These are phyloP conservation scores for Tetragonia tetragonoides DNA, from an alignment of 148 eudicot species.

Conservation along the genomic window DNA sequence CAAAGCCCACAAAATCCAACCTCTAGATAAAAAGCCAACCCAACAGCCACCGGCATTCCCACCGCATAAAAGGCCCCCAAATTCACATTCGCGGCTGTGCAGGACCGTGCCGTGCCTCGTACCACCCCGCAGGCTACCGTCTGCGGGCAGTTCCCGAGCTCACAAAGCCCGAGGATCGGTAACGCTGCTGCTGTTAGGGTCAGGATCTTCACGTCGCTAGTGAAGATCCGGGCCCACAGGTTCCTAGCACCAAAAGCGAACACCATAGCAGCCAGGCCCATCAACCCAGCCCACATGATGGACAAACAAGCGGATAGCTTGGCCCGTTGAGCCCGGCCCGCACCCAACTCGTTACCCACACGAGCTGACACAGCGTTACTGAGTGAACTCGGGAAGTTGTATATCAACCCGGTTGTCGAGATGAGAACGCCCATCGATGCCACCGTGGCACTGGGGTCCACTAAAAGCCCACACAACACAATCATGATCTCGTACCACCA, in stretches of 20 bases:
- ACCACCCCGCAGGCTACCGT: constrained; percentile 76
- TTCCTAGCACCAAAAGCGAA: constrained; percentile 48
- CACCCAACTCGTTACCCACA: constrained; percentile 79
- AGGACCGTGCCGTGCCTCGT: constrained; percentile 69
- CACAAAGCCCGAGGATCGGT: constrained; percentile 69
- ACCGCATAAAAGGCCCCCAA: constrained; percentile 62
- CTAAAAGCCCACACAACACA: constrained; percentile 64
- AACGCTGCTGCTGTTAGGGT: constrained; percentile 53
- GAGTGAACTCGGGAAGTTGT: constrained; percentile 67
- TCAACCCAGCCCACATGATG: constrained; percentile 36
- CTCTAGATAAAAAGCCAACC: constrained; percentile 46
- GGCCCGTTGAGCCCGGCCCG: constrained; percentile 52
- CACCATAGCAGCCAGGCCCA: constrained; percentile 52
- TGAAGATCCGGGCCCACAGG: constrained; percentile 60
- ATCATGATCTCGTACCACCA: constrained; percentile 99
- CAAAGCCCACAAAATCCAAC: constrained; percentile 73
- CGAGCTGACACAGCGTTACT: constrained; percentile 75
- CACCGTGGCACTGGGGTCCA: constrained; percentile 63
- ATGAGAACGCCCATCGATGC: constrained; percentile 82
- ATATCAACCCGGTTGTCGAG: constrained; percentile 74
- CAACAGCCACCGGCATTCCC: constrained; percentile 68
- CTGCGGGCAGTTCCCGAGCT: constrained; percentile 83
- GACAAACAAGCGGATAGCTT: constrained; percentile 43
- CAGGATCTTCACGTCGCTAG: constrained; percentile 44
- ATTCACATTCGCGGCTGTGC: constrained; percentile 60